Percentiles rank a stretch among this genome's conserved stretches.
Conservation (phyloP, 257 asterid genomes). For the Primulina huaijiensis region DNA sequence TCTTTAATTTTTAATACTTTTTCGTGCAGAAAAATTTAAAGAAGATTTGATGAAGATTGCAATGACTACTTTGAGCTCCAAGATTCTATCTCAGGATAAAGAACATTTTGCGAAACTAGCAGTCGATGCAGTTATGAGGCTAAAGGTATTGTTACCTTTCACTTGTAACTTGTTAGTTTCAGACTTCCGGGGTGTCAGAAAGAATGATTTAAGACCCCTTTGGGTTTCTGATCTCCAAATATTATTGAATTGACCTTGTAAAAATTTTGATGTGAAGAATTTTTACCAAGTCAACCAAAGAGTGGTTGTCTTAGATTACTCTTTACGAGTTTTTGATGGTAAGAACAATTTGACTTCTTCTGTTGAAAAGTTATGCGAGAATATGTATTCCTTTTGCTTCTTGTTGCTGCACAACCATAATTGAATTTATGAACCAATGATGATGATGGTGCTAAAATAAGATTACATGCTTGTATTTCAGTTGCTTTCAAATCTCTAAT, state of each 20-base stretch:
- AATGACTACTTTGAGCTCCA: slow-evolving; percentile 92
- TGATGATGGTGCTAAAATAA: not conserved
- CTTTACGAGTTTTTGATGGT: not conserved
- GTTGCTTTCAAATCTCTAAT: not conserved
- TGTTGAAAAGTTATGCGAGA: not conserved
- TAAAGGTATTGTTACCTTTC: slow-evolving; percentile 49
- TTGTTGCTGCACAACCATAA: not conserved
- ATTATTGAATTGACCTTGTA: slow-evolving; percentile 3
- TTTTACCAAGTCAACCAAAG: not conserved
- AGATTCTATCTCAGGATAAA: slow-evolving; percentile 88
- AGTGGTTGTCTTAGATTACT: not conserved
- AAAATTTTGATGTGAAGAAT: not conserved
- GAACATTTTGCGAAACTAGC: slow-evolving; percentile 82
- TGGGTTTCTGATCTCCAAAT: not conserved
- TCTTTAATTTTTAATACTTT: slow-evolving; percentile 6
- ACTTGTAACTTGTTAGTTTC: slow-evolving; percentile 16
- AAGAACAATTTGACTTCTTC: not conserved
- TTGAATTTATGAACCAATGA: not conserved
- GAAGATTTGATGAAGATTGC: slow-evolving; percentile 80
- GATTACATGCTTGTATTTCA: not conserved
- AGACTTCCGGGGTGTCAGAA: not conserved
- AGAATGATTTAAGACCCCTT: not conserved
- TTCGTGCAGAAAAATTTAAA: slow-evolving; percentile 61
- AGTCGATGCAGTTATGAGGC: slow-evolving; percentile 89
- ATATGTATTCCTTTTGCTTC: slow-evolving; percentile 13